Evolutionary conservation across 192 early-diverging fungal genomes (phyloP), one percentile per base, ranked within the genome.

Genomic region (Irineochytrium annulatum): DNA sequence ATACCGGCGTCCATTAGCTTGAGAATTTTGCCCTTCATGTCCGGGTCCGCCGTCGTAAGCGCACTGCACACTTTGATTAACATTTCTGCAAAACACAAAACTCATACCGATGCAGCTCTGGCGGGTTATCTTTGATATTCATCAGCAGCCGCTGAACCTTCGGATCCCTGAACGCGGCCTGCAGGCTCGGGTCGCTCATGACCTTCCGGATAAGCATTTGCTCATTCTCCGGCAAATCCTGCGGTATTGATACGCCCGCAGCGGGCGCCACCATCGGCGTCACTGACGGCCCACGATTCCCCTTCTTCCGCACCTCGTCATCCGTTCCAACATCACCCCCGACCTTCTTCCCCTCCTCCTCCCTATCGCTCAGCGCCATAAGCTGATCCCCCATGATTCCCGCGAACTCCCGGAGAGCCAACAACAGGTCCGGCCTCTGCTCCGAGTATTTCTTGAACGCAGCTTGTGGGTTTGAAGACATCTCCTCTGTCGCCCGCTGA

Each of bases 391-490:
- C 76, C 22, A 77, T 32, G 20, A 74, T 20, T 11, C 71, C 76
- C 3, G 71, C 58, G 59, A 77, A 74, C 54, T 71, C 68, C 29
- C 69, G 48, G 26, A 77, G 33, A 27, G 76, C 76, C 33, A 43
- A 35, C 44, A 77, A 37, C 13, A 64, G 43, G 33, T 77, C 64
- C 33, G 71, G 71, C 4, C 62, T 5, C 19, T 34, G 5, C 30
- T 37, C 14, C 2, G 71, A 31, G 43, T 68, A 72, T 43, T 68
- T 67, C 54, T 62, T 43, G 59, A 71, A 63, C 0, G 71, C 64
- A 14, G 59, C 60, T 14, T 63, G 51, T 16, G 76, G 76, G 45
- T 77, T 63, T 24, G 34, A 34, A 29, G 51, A 17, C 57, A 77
- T 54, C 27, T 70, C 76, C 8, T 57, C 30, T 8, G 58, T 57